Base-by-base conservation (phyloP, 768 basidiomycete species). In the Chlorophyllum brunneum region DNA sequence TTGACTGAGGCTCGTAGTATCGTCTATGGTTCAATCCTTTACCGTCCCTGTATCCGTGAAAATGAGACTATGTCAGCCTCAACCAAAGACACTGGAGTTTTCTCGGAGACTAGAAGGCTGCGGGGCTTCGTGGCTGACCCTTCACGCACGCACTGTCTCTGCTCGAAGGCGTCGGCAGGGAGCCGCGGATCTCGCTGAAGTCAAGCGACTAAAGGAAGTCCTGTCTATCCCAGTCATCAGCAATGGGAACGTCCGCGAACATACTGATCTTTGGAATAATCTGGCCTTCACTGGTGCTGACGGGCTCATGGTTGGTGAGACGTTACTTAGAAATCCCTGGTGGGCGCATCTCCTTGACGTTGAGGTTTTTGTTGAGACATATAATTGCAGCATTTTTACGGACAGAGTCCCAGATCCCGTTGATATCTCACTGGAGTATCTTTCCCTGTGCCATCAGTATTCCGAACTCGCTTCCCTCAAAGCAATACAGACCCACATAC, bases 261-360 rank as follows among this genome's bases (percentile, higher is more conserved):
- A 76, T 67, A 66, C 67, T 24, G 83, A 92, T 62, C 63, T 90
- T 10, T 63, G 66, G 54, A 61, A 62, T 22, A 89, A 90, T 61
- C 62, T 76, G 45, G 61, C 65, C 26, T 70, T 69, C 40, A 88
- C 87, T 2, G 71, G 76, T 13, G 86, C 86, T 38, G 82, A 87
- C 58, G 89, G 89, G 7, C 63, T 85, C 49, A 92, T 92, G 89
- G 85, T 90, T 1, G 89, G 86, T 7, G 88, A 91, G 62, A 78
- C 80, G n/a, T 66, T 91, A 29, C 70, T 89, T 4, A 80, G 78
- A 15, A 89, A 92, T 66, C 87, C 88, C 27, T 83, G 80, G 88
- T 89, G 55, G 30, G 75, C 22, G 26, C 33, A 18, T 9, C 47
- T 50, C 48, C 30, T 23, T 29, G 7, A 37, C 34, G 26, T 40